Conservation (phyloP, 169 alveolate species). For the Plasmodium yoelii region DNA sequence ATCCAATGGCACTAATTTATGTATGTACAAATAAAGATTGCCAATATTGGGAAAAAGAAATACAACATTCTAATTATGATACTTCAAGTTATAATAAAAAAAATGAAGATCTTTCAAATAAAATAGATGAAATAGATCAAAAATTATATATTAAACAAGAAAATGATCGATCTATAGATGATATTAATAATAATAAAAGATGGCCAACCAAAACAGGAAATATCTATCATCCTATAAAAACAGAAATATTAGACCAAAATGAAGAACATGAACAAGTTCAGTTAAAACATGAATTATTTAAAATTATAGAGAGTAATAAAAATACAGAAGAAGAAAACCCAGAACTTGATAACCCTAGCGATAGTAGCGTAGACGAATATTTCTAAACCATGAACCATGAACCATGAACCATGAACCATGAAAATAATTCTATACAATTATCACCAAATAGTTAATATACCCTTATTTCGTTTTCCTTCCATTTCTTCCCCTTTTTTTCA, state of each 20-base stretch:
- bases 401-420: neutral
- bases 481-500: no score
- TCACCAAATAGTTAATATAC: no score
- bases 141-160: no score
- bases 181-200: no score
- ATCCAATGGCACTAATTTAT: constrained; percentile 93
- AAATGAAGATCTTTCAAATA: no score
- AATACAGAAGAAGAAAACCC: neutral
- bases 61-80: constrained; percentile 77
- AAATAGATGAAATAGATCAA: no score
- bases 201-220: no score
- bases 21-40: constrained; percentile 90
- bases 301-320: constrained; percentile 21
- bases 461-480: no score
- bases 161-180: neutral
- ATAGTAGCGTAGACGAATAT: constrained; percentile 51
- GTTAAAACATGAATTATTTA: constrained; percentile 29
- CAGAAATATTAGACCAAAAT: neutral
- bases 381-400: constrained; percentile 6
- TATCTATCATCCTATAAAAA: no score
- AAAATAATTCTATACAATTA: neutral
- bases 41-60: constrained; percentile 81
- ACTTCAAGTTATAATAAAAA: neutral
- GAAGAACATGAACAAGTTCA: constrained; percentile 16
- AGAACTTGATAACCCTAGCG: constrained; percentile 4